Evolutionary conservation across 2,329 filamentous ascomycete genomes (phyloP).

Genomic region (Botrytis tulipae): DNA sequence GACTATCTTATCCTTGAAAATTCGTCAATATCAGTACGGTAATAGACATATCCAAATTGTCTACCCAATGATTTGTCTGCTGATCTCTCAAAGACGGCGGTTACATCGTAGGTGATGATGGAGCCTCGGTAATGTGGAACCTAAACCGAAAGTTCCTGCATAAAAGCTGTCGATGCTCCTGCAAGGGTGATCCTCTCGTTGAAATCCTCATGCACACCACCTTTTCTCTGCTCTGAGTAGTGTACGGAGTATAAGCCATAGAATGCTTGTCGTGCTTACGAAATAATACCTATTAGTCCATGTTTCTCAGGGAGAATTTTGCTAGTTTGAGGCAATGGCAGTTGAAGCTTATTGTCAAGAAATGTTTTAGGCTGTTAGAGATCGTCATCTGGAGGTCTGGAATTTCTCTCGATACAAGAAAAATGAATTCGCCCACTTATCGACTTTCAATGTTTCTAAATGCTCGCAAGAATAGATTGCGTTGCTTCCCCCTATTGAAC

Average conservation of each 20-base stretch:
- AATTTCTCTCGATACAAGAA: neutral
- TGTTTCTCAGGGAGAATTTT: neutral
- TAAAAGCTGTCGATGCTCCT: constrained; percentile 12
- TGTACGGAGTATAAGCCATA: neutral
- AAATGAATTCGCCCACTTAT: neutral
- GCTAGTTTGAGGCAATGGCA: neutral
- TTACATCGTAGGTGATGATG: neutral
- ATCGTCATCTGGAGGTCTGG: neutral
- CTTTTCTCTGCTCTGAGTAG: constrained; percentile 1
- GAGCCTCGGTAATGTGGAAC: constrained; percentile 4
- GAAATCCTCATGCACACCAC: constrained; percentile 4
- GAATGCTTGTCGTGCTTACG: neutral
- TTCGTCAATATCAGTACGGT: neutral
- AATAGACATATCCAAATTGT: neutral
- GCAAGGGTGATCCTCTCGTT: constrained; percentile 8
- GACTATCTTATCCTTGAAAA: neutral
- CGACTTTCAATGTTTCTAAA: neutral
- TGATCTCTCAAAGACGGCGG: constrained; percentile 8
- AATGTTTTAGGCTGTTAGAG: neutral
- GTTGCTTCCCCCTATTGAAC: neutral
- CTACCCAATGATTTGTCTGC: neutral
- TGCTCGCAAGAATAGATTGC: neutral
- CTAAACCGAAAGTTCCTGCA: constrained; percentile 15
- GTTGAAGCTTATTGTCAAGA: neutral
- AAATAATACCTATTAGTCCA: neutral